phyloP scores from a whole-genome alignment of 352 stramenopile species.

The Pythium scleroteichum region DNA sequence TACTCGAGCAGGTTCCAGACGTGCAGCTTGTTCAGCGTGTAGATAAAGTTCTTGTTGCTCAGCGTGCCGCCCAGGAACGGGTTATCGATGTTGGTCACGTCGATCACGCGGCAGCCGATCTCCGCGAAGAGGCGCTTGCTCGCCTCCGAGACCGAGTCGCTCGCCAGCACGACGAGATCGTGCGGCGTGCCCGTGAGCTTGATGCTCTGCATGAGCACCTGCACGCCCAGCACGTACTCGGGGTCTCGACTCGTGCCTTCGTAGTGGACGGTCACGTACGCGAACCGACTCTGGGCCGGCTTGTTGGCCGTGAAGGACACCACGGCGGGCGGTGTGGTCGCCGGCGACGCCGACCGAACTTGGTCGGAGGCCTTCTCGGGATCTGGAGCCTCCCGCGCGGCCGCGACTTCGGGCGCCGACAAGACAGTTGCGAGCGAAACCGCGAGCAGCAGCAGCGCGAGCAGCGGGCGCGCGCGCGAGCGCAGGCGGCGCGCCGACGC shows the following conservation, averaged over 20 bases:
- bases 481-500: not conserved
- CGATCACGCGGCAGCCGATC: constrained; percentile 81
- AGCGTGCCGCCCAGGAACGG: constrained; percentile 77
- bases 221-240: constrained; percentile 84
- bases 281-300: constrained; percentile 55
- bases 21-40: constrained; percentile 90
- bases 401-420: not conserved
- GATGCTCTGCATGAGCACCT: constrained; percentile 86
- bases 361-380: constrained; percentile 2
- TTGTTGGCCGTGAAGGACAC: constrained; percentile 30
- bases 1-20: constrained; percentile 91
- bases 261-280: constrained; percentile 88
- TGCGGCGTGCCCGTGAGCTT: constrained; percentile 81
- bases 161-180: constrained; percentile 86
- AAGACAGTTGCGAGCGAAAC: not conserved
- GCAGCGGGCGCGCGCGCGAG: not conserved
- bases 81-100: constrained; percentile 89
- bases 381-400: not conserved
- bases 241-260: constrained; percentile 80
- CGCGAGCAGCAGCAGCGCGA: not conserved
- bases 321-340: constrained; percentile 8
- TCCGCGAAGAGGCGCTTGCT: constrained; percentile 77
- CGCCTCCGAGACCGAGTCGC: constrained; percentile 76
- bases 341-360: not conserved
- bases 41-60: constrained; percentile 89